Evolutionary conservation across 257 asterid species (phyloP).

Genomic region (Solanum corneliomulleri): DNA sequence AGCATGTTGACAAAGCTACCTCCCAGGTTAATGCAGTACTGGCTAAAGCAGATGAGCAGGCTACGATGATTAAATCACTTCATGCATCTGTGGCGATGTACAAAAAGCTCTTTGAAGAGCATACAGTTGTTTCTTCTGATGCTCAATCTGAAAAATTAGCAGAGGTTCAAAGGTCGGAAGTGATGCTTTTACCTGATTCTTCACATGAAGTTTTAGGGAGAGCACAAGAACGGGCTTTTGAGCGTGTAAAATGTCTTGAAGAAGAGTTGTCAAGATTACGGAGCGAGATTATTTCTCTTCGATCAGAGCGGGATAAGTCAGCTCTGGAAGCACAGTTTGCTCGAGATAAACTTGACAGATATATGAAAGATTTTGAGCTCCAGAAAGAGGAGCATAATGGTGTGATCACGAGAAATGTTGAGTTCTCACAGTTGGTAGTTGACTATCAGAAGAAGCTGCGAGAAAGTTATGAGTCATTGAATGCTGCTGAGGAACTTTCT

Average conservation of each 20-base stretch:
- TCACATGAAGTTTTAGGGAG: constrained; percentile 43
- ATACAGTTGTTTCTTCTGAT: constrained; percentile 31
- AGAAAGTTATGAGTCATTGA: constrained; percentile 61
- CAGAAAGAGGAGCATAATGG: constrained; percentile 74
- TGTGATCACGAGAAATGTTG: constrained; percentile 64
- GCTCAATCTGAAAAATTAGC: constrained; percentile 33
- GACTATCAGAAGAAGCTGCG: constrained; percentile 79
- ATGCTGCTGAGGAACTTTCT: constrained; percentile 56
- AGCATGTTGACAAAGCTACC: constrained; percentile 43
- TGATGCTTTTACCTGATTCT: constrained; percentile 23
- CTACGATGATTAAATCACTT: constrained; percentile 79
- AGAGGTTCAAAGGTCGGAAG: constrained; percentile 43
- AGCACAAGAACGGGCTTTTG: constrained; percentile 37
- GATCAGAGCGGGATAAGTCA: constrained; percentile 73
- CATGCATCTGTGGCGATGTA: constrained; percentile 92
- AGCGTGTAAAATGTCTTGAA: constrained; percentile 57
- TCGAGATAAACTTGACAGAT: constrained; percentile 62
- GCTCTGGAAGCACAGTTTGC: constrained; percentile 64
- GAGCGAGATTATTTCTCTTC: constrained; percentile 47
- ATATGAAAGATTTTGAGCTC: constrained; percentile 73
- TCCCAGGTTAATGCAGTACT: constrained; percentile 61
- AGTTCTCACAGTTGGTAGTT: constrained; percentile 72
- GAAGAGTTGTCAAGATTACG: constrained; percentile 56
- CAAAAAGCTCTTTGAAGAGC: constrained; percentile 78
- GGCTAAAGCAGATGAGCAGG: constrained; percentile 78